Conservation (phyloP, 768 basidiomycete genomes). For the Suillus decipiens region DNA sequence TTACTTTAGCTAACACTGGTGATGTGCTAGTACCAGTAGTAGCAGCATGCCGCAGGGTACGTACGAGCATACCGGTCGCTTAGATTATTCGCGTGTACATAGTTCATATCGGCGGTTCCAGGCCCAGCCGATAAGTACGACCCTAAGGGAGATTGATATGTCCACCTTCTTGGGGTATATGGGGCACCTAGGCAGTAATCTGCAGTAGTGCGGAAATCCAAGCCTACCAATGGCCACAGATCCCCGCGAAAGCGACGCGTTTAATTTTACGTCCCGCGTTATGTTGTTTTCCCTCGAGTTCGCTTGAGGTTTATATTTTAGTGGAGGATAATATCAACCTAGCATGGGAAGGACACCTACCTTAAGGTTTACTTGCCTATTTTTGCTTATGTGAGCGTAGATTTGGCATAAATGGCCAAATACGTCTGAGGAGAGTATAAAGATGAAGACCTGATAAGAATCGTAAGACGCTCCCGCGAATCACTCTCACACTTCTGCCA, state of each 20-base stretch:
- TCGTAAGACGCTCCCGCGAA: conserved; percentile 5
- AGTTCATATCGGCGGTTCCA: conserved; percentile 2
- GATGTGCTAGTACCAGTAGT: neutral
- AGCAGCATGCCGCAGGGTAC: neutral
- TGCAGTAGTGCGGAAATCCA: conserved; percentile 3
- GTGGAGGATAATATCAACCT: neutral
- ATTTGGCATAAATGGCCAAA: neutral
- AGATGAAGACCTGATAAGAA: neutral
- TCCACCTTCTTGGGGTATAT: conserved; percentile 1
- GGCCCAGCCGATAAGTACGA: conserved; percentile 5
- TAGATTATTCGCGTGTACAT: neutral
- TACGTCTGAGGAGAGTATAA: conserved; percentile 2
- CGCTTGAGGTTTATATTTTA: neutral
- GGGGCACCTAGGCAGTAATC: neutral
- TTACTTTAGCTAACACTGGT: neutral
- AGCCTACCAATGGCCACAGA: neutral
- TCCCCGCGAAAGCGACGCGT: conserved; percentile 7
- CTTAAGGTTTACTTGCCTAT: neutral
- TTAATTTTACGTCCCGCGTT: conserved; percentile 5
- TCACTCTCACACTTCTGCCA: conserved; percentile 8
- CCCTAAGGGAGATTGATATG: neutral
- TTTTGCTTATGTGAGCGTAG: neutral
- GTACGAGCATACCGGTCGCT: neutral
- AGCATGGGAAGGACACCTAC: neutral
- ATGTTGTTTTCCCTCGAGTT: neutral